A percentile compares a stretch with the other conserved stretches of the same genome.
phyloP scores from a whole-genome alignment of 129 eudicot species.

The Artemisia argyi region DNA sequence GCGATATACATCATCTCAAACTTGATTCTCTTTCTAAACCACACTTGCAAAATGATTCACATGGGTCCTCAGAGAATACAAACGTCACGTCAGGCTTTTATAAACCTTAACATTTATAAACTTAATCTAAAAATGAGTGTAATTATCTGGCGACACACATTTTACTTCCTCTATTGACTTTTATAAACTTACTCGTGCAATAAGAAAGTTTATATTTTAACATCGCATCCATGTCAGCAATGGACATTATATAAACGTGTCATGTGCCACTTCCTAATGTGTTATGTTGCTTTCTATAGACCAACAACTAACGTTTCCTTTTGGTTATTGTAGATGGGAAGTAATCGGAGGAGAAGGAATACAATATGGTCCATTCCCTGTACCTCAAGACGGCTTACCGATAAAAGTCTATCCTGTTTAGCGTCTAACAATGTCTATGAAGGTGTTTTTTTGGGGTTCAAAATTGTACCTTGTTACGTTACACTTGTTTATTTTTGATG shows the following conservation, averaged over 20 bases:
- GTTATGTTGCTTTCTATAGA: not conserved
- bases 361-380: conserved; percentile 80
- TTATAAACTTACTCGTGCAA: too few relatives aligned
- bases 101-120: too few relatives aligned
- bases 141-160: too few relatives aligned
- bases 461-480: conserved; percentile 17
- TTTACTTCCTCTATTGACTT: too few relatives aligned
- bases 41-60: not conserved
- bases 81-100: too few relatives aligned
- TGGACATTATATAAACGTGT: too few relatives aligned
- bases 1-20: not conserved
- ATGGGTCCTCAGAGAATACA: too few relatives aligned
- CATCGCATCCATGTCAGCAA: too few relatives aligned
- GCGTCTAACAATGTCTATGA: not conserved
- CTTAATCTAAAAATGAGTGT: too few relatives aligned
- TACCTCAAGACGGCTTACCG: conserved; percentile 71
- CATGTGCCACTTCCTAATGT: not conserved
- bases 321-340: conserved; percentile 56
- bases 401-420: conserved; percentile 30
- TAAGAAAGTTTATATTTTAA: too few relatives aligned
- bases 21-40: conserved; percentile 10
- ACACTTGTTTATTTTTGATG: conserved; percentile 20
- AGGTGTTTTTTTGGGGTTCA: conserved; percentile 20
- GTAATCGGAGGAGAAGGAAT: conserved; percentile 69
- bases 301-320: not conserved